These are phyloP conservation scores for Lodderomyces margitis DNA, from an alignment of 1,139 yeast genomes.

Conservation along the genomic window DNA sequence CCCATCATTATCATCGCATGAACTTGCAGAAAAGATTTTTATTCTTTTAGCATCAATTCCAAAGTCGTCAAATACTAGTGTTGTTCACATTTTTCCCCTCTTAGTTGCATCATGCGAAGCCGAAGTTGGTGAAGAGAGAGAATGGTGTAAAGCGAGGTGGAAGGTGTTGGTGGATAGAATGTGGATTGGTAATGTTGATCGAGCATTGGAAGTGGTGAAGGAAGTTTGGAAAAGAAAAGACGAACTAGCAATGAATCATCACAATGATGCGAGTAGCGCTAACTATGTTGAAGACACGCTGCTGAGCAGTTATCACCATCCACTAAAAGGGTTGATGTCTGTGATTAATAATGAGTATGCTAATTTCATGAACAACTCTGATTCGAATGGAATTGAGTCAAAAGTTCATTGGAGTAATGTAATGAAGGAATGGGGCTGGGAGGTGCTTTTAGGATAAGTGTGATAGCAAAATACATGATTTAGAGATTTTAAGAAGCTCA, in stretches of 20 bases:
- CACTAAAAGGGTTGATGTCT: constrained; percentile 44
- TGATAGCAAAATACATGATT: too few species aligned
- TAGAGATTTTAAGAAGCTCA: too few species aligned
- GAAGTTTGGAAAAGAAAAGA: constrained; percentile 70
- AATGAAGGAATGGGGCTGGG: constrained; percentile 79
- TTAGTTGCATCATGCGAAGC: constrained; percentile 67
- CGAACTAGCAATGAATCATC: constrained; percentile 24
- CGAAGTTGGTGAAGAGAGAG: constrained; percentile 53
- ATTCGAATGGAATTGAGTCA: constrained; percentile 46
- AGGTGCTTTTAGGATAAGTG: constrained; percentile 50
- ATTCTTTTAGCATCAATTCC: constrained; percentile 64
- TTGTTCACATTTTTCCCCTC: constrained; percentile 63
- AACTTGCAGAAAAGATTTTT: constrained; percentile 57
- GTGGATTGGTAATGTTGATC: constrained; percentile 65
- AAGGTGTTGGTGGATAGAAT: constrained; percentile 47
- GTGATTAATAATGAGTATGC: constrained; percentile 30
- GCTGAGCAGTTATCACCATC: constrained; percentile 22
- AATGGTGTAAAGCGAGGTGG: constrained; percentile 65
- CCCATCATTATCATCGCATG: constrained; percentile 54
- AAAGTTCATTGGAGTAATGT: constrained; percentile 67
- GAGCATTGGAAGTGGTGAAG: constrained; percentile 65
- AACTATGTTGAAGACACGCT: constrained; percentile 6
- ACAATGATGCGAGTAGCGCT: constrained; percentile 10
- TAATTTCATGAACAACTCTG: constrained; percentile 22
- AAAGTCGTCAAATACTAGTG: constrained; percentile 52